Percentiles rank a stretch among this genome's conserved stretches.
Conservation (phyloP, 208 protist species). For the Porcisia hertigi region DNA sequence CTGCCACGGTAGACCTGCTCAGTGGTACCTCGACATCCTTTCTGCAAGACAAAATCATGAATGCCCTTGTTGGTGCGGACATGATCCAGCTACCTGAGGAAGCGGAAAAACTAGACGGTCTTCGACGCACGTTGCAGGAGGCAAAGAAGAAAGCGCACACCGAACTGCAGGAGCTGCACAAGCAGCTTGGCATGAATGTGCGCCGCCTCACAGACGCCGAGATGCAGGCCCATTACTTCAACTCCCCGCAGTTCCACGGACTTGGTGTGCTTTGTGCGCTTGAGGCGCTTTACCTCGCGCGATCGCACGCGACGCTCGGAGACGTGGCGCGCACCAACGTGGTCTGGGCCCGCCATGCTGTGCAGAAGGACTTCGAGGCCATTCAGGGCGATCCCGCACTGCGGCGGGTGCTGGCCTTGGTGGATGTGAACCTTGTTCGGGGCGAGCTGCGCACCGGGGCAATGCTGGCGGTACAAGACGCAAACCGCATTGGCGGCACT, state of each 20-base stretch:
- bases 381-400: conserved; percentile 54
- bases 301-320: conserved; percentile 74
- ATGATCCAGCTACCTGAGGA: conserved; percentile 83
- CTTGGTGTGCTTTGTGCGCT: conserved; percentile 63
- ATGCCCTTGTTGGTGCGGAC: conserved; percentile 65
- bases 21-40: conserved; percentile 75
- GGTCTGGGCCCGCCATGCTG: conserved; percentile 50
- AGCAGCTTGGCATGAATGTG: conserved; percentile 75
- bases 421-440: conserved; percentile 66
- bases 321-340: conserved; percentile 68
- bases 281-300: conserved; percentile 76
- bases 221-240: conserved; percentile 69
- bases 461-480: conserved; percentile 32
- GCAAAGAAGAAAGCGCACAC: conserved; percentile 81
- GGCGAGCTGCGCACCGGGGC: conserved; percentile 55
- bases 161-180: conserved; percentile 68
- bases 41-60: conserved; percentile 72
- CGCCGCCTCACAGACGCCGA: conserved; percentile 62
- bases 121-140: conserved; percentile 77
- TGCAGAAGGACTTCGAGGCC: conserved; percentile 68
- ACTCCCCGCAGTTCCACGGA: conserved; percentile 59
- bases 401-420: conserved; percentile 59
- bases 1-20: conserved; percentile 69
- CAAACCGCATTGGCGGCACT: conserved; percentile 26
- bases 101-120: conserved; percentile 68